A percentile compares a stretch with the other conserved stretches of the same genome.
phyloP scores from a whole-genome alignment of 805 yeast genomes.

The Wickerhamiella qilinensis region DNA sequence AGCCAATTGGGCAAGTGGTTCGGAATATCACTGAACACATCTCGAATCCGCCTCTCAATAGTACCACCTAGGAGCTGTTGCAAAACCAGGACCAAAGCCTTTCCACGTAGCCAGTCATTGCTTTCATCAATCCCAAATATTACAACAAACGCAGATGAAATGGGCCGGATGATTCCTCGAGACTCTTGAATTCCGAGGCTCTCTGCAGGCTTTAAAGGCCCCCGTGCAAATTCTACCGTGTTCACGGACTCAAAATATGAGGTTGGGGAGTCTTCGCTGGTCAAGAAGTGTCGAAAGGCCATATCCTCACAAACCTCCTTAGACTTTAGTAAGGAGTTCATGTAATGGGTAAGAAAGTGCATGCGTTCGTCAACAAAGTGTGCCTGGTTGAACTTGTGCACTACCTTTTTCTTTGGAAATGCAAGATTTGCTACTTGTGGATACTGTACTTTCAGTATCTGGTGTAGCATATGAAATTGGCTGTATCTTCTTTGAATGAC shows the following conservation, averaged over 20 bases:
- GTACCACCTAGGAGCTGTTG: constrained; percentile 83
- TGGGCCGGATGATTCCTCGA: constrained; percentile 54
- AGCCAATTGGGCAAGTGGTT: constrained; percentile 22
- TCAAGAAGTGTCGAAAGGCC: constrained; percentile 59
- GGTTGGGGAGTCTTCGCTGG: constrained; percentile 44
- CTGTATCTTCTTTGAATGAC: constrained; percentile 78
- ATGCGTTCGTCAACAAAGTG: constrained; percentile 50
- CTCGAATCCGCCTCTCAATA: constrained; percentile 48
- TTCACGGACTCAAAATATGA: constrained; percentile 9
- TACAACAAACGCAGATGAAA: constrained; percentile 57
- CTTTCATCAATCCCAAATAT: constrained; percentile 50
- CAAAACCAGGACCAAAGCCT: constrained; percentile 62
- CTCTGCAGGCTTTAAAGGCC: not conserved
- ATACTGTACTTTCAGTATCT: constrained; percentile 39
- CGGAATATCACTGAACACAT: constrained; percentile 22
- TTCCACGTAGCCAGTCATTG: constrained; percentile 68
- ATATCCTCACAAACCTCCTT: constrained; percentile 61
- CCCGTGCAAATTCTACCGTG: constrained; percentile 1
- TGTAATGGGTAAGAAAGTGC: constrained; percentile 42
- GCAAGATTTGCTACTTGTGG: constrained; percentile 33
- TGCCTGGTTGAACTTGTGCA: constrained; percentile 54
- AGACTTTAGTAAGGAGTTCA: constrained; percentile 38
- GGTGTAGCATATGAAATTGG: constrained; percentile 62
- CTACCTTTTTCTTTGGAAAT: constrained; percentile 39
- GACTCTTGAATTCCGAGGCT: constrained; percentile 1